phyloP scores from a whole-genome alignment of 257 asterid species.

The Pogostemon cablin region DNA sequence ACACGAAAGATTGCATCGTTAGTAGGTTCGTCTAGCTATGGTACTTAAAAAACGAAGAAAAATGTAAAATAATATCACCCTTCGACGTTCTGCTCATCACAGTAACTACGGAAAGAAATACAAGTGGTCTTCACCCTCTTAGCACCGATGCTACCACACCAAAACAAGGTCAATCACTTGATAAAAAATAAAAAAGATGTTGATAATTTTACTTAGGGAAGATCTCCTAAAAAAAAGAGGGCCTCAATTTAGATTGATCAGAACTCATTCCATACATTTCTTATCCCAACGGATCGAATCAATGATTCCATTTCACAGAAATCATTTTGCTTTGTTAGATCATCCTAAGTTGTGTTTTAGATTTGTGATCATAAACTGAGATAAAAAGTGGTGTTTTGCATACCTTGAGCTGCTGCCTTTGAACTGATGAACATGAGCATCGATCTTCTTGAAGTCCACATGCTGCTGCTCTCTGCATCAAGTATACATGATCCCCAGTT shows the following conservation, averaged over 20 bases:
- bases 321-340: no score
- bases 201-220: no score
- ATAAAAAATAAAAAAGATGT: no score
- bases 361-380: not conserved
- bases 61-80: constrained; percentile 40
- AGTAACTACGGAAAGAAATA: constrained; percentile 57
- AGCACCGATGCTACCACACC: constrained; percentile 69
- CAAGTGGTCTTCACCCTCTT: constrained; percentile 67
- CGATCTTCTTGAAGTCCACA: constrained; percentile 74
- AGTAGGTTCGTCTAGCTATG: no score
- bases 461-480: constrained; percentile 59
- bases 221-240: no score
- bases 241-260: no score
- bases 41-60: no score
- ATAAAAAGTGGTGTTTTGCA: not conserved
- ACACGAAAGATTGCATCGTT: not conserved
- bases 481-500: not conserved
- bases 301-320: no score
- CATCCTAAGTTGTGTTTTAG: no score
- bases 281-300: no score
- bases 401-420: constrained; percentile 95
- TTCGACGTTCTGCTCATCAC: constrained; percentile 59
- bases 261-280: no score
- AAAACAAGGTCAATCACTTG: not conserved
- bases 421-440: constrained; percentile 82